A percentile compares a stretch with the other conserved stretches of the same genome.
phyloP scores from a whole-genome alignment of 169 alveolate species.

The Eimeria acervulina region DNA sequence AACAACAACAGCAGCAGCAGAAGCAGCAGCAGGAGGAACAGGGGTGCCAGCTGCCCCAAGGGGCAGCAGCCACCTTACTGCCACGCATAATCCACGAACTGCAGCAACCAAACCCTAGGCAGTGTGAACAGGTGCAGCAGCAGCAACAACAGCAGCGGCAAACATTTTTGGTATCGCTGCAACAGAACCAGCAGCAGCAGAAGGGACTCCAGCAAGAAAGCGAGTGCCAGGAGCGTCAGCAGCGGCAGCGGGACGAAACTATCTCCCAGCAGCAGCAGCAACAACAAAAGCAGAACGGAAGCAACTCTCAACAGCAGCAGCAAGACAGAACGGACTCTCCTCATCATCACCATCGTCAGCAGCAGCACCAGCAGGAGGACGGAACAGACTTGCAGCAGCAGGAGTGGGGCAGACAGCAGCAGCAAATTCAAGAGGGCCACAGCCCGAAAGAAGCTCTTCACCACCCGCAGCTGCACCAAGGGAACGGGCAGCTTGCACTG shows the following conservation, averaged over 20 bases:
- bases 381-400: background rate
- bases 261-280: background rate
- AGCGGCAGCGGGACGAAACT: background rate
- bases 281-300: background rate
- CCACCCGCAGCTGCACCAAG: background rate
- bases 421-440: background rate
- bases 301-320: background rate
- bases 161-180: background rate
- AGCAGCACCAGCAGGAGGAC: background rate
- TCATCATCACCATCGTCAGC: background rate
- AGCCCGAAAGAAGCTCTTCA: background rate
- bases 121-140: background rate
- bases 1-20: background rate
- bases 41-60: background rate
- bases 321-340: background rate
- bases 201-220: background rate
- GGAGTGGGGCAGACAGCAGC: background rate
- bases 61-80: background rate
- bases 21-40: constrained; percentile 1
- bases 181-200: background rate
- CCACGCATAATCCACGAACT: background rate
- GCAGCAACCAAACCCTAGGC: background rate
- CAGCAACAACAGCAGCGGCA: background rate
- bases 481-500: background rate
- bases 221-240: background rate